A percentile compares a stretch with the other conserved stretches of the same genome.
phyloP scores from a whole-genome alignment of 2,329 filamentous ascomycete species.

The Akanthomyces muscarius region DNA sequence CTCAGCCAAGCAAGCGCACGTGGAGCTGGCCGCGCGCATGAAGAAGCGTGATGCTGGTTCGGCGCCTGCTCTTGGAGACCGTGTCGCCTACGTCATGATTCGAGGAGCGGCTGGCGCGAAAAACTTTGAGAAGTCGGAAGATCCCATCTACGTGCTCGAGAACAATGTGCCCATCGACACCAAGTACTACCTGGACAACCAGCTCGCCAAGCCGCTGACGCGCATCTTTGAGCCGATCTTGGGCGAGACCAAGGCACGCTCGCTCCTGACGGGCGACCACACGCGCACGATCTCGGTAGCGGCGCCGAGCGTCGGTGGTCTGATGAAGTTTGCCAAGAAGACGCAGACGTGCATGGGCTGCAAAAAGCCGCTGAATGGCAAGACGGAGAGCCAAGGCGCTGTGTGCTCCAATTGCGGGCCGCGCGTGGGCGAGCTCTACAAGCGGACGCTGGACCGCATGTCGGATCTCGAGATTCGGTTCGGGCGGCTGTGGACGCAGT shows the following conservation, averaged over 20 bases:
- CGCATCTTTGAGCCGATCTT: slow-evolving; percentile 98
- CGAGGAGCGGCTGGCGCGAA: slow-evolving; percentile 85
- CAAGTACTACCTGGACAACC: slow-evolving; percentile 97
- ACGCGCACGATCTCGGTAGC: slow-evolving; percentile 93
- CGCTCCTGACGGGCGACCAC: slow-evolving; percentile 85
- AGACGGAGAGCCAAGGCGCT: slow-evolving; percentile 76
- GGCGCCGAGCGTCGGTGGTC: slow-evolving; percentile 81
- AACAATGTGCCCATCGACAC: slow-evolving; percentile 98
- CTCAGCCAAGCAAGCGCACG: slow-evolving; percentile 88
- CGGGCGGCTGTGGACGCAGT: slow-evolving; percentile 93
- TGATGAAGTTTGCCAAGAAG: slow-evolving; percentile 99
- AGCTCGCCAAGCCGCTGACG: slow-evolving; percentile 87
- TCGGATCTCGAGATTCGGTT: slow-evolving; percentile 93
- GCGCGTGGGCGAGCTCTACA: slow-evolving; percentile 87
- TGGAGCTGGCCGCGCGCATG: slow-evolving; percentile 94
- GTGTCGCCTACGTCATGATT: slow-evolving; percentile 97
- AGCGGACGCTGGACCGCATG: slow-evolving; percentile 81
- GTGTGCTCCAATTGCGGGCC: slow-evolving; percentile 84
- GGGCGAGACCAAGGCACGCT: slow-evolving; percentile 84
- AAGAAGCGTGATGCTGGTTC: slow-evolving; percentile 94
- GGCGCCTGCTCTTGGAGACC: slow-evolving; percentile 86
- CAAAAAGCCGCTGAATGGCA: slow-evolving; percentile 86
- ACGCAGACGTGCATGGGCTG: slow-evolving; percentile 98
- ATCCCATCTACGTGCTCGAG: slow-evolving; percentile 94
- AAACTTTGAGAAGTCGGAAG: slow-evolving; percentile 96